These are phyloP conservation scores for Scenedesmus sp. DNA, from an alignment of 163 green algal genomes.

Conservation along the genomic window DNA sequence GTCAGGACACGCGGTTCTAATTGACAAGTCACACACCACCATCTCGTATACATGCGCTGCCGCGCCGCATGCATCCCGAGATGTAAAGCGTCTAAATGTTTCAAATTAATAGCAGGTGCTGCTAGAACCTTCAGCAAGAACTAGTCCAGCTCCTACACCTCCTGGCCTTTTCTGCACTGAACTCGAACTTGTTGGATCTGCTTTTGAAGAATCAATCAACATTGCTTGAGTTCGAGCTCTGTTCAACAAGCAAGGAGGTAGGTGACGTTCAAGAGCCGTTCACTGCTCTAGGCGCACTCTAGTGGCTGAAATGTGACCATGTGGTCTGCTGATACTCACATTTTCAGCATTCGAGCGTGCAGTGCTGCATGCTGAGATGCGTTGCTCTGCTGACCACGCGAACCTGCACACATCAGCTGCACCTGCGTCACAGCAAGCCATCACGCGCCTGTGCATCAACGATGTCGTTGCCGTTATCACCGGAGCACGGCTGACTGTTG, in stretches of 20 bases:
- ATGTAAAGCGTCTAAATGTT: background rate
- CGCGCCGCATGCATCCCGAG: background rate
- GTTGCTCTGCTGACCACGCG: conserved; percentile 3
- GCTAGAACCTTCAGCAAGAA: background rate
- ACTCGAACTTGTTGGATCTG: too few relatives aligned
- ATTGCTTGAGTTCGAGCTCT: background rate
- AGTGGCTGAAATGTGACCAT: background rate
- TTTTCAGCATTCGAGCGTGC: background rate
- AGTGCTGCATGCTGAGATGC: background rate
- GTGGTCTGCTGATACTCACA: background rate
- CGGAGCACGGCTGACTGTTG: background rate
- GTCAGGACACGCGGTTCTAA: background rate
- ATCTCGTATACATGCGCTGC: background rate
- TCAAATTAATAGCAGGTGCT: background rate
- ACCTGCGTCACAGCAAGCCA: background rate
- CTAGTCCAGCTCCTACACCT: background rate
- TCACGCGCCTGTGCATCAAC: background rate
- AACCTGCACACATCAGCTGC: conserved; percentile 16
- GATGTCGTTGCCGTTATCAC: background rate
- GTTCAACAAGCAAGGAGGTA: background rate
- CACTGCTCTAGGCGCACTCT: background rate
- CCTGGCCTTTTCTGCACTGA: background rate
- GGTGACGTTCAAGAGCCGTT: background rate
- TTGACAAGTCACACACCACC: background rate
- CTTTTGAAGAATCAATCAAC: too few relatives aligned